These are phyloP conservation scores for Vitis rotundifolia DNA, from an alignment of 164 flowering plant genomes.

Conservation along the genomic window DNA sequence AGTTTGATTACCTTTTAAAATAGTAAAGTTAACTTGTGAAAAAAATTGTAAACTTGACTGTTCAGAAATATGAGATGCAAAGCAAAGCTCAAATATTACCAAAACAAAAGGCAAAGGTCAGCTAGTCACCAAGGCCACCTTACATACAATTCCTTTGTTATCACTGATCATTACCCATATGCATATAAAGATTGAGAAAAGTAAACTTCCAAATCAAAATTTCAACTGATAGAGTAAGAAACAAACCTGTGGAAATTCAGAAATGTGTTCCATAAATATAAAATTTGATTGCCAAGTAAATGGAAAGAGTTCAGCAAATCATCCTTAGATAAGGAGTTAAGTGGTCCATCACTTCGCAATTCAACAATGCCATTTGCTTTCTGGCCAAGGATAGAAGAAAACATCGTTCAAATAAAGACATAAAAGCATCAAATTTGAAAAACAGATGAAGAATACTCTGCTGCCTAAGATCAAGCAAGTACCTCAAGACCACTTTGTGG, in stretches of 20 bases:
- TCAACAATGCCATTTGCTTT: slow-evolving; percentile 37
- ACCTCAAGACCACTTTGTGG: slow-evolving; percentile 52
- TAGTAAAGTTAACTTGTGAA: not conserved
- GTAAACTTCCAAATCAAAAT: not conserved
- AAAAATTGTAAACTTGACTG: not conserved
- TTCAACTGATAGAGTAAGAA: slow-evolving; percentile 3
- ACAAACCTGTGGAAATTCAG: slow-evolving; percentile 85
- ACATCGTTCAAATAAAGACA: not conserved
- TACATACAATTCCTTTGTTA: not conserved
- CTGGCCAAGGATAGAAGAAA: slow-evolving; percentile 35
- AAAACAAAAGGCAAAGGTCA: not conserved
- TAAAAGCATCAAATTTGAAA: not conserved
- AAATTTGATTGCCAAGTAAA: slow-evolving; percentile 64
- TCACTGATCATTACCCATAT: not conserved
- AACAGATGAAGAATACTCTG: slow-evolving; percentile 1
- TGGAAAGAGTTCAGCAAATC: slow-evolving; percentile 41
- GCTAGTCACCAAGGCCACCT: not conserved
- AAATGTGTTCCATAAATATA: slow-evolving; percentile 70
- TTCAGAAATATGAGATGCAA: not conserved
- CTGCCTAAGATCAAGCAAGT: slow-evolving; percentile 18
- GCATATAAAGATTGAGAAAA: not conserved
- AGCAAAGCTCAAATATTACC: too few relatives aligned
- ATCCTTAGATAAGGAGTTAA: slow-evolving; percentile 43
- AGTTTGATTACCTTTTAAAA: not conserved
- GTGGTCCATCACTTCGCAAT: slow-evolving; percentile 37